Percentiles rank a stretch among this genome's conserved stretches.
Evolutionary conservation across 768 basidiomycete genomes (phyloP).

Genomic region (Porphyrellus cyaneotinctus): DNA sequence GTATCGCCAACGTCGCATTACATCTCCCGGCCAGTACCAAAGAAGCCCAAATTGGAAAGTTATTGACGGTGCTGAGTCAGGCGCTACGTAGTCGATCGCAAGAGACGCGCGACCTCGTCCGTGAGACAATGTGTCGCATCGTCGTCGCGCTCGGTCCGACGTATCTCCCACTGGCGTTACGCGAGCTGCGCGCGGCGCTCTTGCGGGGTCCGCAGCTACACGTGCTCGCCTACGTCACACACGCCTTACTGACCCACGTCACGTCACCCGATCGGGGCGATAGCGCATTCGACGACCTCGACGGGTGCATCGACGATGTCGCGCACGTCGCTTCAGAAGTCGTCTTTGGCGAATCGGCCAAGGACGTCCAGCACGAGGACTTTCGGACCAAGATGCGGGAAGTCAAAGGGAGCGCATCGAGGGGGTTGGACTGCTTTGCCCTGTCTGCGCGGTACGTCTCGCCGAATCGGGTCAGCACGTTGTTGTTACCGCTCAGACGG

Average conservation of each 20-base stretch:
- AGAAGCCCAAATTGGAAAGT: constrained; percentile 64
- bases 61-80: constrained; percentile 85
- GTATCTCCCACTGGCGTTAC: constrained; percentile 69
- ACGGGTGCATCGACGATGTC: constrained; percentile 73
- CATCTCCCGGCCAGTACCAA: constrained; percentile 65
- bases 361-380: constrained; percentile 81
- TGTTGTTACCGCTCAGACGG: constrained; percentile 74
- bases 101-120: constrained; percentile 82
- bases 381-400: constrained; percentile 96
- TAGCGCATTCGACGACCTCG: constrained; percentile 56
- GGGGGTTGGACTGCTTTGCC: constrained; percentile 82
- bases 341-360: constrained; percentile 90
- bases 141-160: constrained; percentile 64
- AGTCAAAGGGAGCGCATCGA: constrained; percentile 77
- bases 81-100: constrained; percentile 91
- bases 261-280: constrained; percentile 55
- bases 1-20: constrained; percentile 79
- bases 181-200: constrained; percentile 81
- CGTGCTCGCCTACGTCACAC: constrained; percentile 79
- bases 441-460: constrained; percentile 76
- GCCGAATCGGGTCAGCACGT: constrained; percentile 66
- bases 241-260: constrained; percentile 78
- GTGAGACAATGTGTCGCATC: constrained; percentile 81
- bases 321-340: constrained; percentile 84
- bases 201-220: constrained; percentile 92